phyloP scores from a whole-genome alignment of 169 alveolate species.

The Plasmodium gallinaceum region DNA sequence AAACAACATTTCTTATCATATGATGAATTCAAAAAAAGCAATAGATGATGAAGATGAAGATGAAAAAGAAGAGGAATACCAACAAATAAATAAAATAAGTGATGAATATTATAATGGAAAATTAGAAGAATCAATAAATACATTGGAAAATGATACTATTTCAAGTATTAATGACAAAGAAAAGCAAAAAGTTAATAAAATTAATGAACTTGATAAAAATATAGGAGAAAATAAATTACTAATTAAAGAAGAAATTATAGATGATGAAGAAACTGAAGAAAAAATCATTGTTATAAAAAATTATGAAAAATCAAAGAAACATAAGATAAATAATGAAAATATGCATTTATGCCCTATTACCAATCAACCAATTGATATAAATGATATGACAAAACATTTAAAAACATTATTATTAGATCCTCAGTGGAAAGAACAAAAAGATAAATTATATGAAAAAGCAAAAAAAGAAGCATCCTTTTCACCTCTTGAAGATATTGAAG shows the following conservation, averaged over 20 bases:
- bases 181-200: conserved; percentile 15
- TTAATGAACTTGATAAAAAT: conserved; percentile 45
- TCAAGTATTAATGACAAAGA: conserved; percentile 30
- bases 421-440: conserved; percentile 95
- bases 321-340: conserved; percentile 77
- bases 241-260: conserved; percentile 19
- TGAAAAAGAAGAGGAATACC: conserved; percentile 10
- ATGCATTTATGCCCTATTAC: conserved; percentile 97
- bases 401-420: conserved; percentile 96
- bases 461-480: conserved; percentile 91
- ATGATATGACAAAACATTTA: conserved; percentile 95
- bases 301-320: conserved; percentile 85
- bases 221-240: conserved; percentile 68
- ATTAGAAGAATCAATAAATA: conserved; percentile 46
- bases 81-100: not conserved
- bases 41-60: conserved; percentile 59
- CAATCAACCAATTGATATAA: conserved; percentile 92
- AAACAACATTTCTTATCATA: conserved; percentile 77
- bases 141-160: conserved; percentile 54
- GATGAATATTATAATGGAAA: conserved; percentile 65
- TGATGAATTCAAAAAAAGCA: conserved; percentile 79
- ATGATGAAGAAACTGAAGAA: conserved; percentile 87
- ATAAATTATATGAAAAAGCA: conserved; percentile 90
- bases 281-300: conserved; percentile 87
- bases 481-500: conserved; percentile 90